Conservation (phyloP, 2,329 filamentous ascomycete species). For the Pseudogymnoascus verrucosus region DNA sequence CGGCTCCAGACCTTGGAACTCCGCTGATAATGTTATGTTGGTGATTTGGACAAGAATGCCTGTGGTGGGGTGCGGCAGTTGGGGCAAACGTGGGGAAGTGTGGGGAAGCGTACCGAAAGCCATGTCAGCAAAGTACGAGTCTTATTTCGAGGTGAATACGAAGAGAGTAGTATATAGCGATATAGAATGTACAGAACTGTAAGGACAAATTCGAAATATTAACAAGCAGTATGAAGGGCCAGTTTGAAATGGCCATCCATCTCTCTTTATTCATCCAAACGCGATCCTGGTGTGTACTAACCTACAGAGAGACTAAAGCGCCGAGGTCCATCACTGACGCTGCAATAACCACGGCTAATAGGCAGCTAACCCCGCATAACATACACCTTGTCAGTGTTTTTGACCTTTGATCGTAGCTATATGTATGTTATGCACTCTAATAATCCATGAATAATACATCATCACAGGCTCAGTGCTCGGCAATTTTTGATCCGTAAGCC, state of each 20-base stretch:
- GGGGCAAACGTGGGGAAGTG: constrained; percentile 5
- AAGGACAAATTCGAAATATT: not conserved
- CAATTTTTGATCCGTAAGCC: not conserved
- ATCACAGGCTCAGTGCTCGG: not conserved
- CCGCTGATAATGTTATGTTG: not conserved
- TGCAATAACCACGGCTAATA: not conserved
- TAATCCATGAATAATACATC: not conserved
- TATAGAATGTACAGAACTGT: not conserved
- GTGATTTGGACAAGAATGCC: not conserved
- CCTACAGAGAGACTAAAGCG: not conserved
- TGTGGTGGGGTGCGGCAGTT: not conserved
- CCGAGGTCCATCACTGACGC: not conserved
- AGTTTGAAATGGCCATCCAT: not conserved
- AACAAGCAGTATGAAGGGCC: not conserved
- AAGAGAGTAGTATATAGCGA: not conserved
- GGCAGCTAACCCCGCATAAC: not conserved
- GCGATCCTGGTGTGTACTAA: not conserved
- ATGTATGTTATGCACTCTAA: not conserved
- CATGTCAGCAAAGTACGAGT: not conserved
- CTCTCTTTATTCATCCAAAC: not conserved
- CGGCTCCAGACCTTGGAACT: not conserved
- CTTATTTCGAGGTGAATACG: not conserved
- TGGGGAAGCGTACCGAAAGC: not conserved
- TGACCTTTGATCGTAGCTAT: not conserved
- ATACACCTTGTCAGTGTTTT: not conserved